A percentile compares a stretch with the other conserved stretches of the same genome.
phyloP scores from a whole-genome alignment of 2,329 filamentous ascomycete species.

The Aspergillus fischeri region DNA sequence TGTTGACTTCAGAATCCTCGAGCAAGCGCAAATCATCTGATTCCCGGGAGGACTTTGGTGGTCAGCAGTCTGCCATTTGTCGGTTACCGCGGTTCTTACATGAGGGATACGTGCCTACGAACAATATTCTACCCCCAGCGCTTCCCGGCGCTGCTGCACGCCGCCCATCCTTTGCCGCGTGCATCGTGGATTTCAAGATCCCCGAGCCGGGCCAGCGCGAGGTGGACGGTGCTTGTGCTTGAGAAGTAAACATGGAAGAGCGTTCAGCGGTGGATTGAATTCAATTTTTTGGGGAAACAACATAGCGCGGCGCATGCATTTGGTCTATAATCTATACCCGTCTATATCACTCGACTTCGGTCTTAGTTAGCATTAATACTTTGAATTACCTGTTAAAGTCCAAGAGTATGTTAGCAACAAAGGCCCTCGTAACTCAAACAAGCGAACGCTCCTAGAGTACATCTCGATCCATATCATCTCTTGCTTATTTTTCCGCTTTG shows the following conservation, averaged over 20 bases:
- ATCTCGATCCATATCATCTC: too few relatives aligned
- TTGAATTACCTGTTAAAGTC: too few relatives aligned
- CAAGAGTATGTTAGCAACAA: too few relatives aligned
- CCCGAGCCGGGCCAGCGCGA: constrained; percentile 24
- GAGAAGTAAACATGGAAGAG: not conserved
- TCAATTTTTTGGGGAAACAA: not conserved
- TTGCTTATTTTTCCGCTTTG: too few relatives aligned
- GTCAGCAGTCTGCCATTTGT: constrained; percentile 18
- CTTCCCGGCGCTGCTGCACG: constrained; percentile 6
- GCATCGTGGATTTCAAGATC: constrained; percentile 35
- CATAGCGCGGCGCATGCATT: not conserved
- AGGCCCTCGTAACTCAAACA: too few relatives aligned
- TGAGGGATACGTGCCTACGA: constrained; percentile 6
- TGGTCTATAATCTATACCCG: not conserved
- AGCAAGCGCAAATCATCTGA: constrained; percentile 27
- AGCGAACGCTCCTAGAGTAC: too few relatives aligned
- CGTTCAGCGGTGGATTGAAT: not conserved
- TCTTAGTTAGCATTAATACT: too few relatives aligned
- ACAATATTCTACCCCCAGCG: not conserved
- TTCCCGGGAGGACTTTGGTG: constrained; percentile 18
- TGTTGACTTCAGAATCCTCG: constrained; percentile 7
- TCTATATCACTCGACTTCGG: too few relatives aligned
- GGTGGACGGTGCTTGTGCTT: constrained; percentile 6
- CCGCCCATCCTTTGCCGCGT: constrained; percentile 32
- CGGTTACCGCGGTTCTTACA: constrained; percentile 5